phyloP scores from a whole-genome alignment of 495 filamentous ascomycete species.

The Hamigera avellanea region DNA sequence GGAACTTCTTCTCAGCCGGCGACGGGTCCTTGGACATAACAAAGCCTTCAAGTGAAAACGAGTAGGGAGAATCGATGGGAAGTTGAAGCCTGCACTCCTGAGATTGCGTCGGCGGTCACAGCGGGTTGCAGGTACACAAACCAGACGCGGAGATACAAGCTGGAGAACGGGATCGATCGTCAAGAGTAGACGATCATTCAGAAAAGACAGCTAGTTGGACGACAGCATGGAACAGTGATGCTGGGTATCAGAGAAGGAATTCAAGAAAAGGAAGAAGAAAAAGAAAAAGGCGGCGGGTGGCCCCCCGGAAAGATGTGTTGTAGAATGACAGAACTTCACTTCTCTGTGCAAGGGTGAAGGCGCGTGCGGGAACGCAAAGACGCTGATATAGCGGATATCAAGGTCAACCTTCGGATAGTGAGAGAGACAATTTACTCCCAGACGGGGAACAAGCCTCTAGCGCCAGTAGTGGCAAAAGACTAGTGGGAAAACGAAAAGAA shows the following conservation, averaged over 20 bases:
- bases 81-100: no score
- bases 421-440: conserved; percentile 3
- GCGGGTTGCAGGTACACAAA: not conserved
- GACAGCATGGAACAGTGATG: not conserved
- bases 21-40: conserved; percentile 18
- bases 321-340: not conserved
- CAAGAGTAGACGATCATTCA: not conserved
- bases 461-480: not conserved
- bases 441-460: conserved; percentile 2
- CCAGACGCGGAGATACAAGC: not conserved
- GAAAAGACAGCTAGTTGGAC: not conserved
- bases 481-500: conserved; percentile 1
- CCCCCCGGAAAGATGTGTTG: not conserved
- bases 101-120: not conserved
- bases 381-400: conserved; percentile 11
- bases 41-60: conserved; percentile 9
- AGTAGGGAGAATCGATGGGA: not conserved
- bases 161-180: not conserved
- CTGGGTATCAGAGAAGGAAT: no score
- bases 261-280: not conserved
- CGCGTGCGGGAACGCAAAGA: not conserved
- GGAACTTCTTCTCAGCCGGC: conserved; percentile 14
- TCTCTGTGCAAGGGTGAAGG: conserved; percentile 6
- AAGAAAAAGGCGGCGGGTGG: no score
- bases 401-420: conserved; percentile 10